phyloP scores from a whole-genome alignment of 805 yeast species.

The Zygoascus biomembranicola region DNA sequence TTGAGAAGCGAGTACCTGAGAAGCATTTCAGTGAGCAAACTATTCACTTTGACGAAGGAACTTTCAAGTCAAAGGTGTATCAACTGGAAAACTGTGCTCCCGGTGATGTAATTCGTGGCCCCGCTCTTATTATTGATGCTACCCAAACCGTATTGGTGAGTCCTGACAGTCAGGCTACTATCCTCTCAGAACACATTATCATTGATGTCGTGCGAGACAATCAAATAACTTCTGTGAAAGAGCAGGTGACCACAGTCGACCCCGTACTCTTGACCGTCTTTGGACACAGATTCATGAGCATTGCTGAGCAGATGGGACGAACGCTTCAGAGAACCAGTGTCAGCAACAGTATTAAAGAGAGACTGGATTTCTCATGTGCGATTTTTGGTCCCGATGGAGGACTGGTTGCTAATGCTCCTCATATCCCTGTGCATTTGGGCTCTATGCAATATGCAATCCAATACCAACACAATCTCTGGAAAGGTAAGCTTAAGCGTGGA shows the following conservation, averaged over 20 bases:
- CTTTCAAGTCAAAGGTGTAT: not conserved
- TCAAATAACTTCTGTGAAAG: not conserved
- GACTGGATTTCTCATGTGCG: slow-evolving; percentile 79
- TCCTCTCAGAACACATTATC: slow-evolving; percentile 3
- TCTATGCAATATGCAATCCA: slow-evolving; percentile 75
- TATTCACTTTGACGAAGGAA: slow-evolving; percentile 2
- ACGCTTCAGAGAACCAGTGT: slow-evolving; percentile 72
- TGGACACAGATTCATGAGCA: slow-evolving; percentile 79
- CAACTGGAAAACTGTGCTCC: not conserved
- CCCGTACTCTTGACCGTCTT: slow-evolving; percentile 68
- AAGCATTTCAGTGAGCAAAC: not conserved
- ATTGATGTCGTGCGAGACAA: not conserved
- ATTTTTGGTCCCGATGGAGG: slow-evolving; percentile 65
- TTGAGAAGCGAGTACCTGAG: not conserved
- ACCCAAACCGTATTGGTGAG: slow-evolving; percentile 7
- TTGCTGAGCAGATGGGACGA: slow-evolving; percentile 83
- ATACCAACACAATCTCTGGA: slow-evolving; percentile 58
- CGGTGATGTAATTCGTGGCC: slow-evolving; percentile 2
- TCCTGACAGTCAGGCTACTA: slow-evolving; percentile 1
- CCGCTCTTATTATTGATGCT: slow-evolving; percentile 5
- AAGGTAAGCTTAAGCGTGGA: slow-evolving; percentile 54
- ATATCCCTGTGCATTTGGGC: slow-evolving; percentile 77
- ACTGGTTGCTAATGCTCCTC: slow-evolving; percentile 79
- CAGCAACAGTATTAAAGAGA: slow-evolving; percentile 72
- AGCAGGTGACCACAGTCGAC: slow-evolving; percentile 33